phyloP scores from a whole-genome alignment of 176 grass and related monocot genomes.

The Oryza nivara region DNA sequence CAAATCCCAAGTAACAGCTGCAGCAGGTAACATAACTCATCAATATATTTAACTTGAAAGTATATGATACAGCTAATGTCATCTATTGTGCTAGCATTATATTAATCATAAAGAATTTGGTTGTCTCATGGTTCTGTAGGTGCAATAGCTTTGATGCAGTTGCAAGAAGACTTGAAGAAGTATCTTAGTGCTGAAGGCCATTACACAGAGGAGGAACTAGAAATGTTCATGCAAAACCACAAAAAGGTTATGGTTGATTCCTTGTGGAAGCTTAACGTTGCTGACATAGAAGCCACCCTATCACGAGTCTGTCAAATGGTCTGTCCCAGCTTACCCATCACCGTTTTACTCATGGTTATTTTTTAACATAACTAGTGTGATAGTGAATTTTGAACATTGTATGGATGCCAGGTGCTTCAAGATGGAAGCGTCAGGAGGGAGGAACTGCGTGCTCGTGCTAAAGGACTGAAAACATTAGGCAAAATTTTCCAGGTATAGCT shows the following conservation, averaged over 20 bases:
- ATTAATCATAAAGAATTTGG: conserved; percentile 23
- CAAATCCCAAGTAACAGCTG: conserved; percentile 98
- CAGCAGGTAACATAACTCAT: conserved; percentile 56
- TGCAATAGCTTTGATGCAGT: conserved; percentile 96
- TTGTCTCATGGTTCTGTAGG: conserved; percentile 54
- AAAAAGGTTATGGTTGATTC: conserved; percentile 96
- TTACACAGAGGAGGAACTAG: conserved; percentile 79
- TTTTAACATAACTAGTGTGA: conserved; percentile 11
- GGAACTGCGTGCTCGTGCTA: conserved; percentile 81
- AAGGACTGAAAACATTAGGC: conserved; percentile 94
- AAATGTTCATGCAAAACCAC: conserved; percentile 81
- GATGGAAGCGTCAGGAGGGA: conserved; percentile 72
- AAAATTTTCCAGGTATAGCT: conserved; percentile 88
- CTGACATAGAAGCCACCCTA: conserved; percentile 95
- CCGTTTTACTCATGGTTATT: background rate
- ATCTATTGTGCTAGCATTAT: conserved; percentile 15
- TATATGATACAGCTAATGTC: background rate
- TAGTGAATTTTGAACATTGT: conserved; percentile 32
- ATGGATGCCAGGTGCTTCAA: conserved; percentile 74
- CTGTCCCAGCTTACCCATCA: conserved; percentile 41
- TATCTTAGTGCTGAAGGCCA: conserved; percentile 76
- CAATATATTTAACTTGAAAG: conserved; percentile 7
- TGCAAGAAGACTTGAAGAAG: conserved; percentile 89
- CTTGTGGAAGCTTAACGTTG: conserved; percentile 99
- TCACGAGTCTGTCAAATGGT: conserved; percentile 98